Conservation (phyloP, 768 basidiomycete genomes). For the Coprinopsis marcescibilis region DNA sequence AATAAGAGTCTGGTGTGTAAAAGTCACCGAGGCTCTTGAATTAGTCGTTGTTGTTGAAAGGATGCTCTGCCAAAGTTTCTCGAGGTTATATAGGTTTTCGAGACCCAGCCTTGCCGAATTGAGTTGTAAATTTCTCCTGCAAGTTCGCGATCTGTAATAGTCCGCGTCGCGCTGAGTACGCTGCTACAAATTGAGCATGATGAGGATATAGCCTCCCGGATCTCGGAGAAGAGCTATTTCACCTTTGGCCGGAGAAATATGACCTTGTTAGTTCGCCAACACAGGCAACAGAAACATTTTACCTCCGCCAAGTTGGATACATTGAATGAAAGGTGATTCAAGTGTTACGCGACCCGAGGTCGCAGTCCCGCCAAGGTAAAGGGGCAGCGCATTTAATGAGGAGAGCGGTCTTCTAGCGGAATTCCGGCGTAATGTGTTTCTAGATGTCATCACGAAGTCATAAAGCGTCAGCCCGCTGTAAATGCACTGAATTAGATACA, state of each 20-base stretch:
- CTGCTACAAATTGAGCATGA: not conserved
- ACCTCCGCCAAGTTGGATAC: not conserved
- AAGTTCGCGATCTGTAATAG: too few species aligned
- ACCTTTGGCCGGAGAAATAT: not conserved
- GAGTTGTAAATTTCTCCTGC: too few species aligned
- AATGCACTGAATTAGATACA: too few species aligned
- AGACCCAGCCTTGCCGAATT: too few species aligned
- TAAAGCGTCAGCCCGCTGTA: too few species aligned
- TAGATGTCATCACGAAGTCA: not conserved
- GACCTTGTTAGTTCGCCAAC: not conserved
- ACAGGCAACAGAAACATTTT: not conserved
- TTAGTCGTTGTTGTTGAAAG: not conserved
- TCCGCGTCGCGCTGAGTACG: not conserved
- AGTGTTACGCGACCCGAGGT: not conserved
- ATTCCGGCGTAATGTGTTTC: not conserved
- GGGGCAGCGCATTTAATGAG: not conserved
- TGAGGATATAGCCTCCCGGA: not conserved
- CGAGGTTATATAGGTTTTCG: not conserved
- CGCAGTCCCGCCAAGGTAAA: not conserved
- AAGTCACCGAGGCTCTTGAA: not conserved
- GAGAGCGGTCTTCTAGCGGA: not conserved
- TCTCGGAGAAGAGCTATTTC: not conserved
- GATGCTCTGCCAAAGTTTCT: not conserved
- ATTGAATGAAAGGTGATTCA: not conserved
- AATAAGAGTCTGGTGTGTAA: not conserved